Conservation (phyloP, 2,329 filamentous ascomycete species). For the Atkinsonella hypoxylon region DNA sequence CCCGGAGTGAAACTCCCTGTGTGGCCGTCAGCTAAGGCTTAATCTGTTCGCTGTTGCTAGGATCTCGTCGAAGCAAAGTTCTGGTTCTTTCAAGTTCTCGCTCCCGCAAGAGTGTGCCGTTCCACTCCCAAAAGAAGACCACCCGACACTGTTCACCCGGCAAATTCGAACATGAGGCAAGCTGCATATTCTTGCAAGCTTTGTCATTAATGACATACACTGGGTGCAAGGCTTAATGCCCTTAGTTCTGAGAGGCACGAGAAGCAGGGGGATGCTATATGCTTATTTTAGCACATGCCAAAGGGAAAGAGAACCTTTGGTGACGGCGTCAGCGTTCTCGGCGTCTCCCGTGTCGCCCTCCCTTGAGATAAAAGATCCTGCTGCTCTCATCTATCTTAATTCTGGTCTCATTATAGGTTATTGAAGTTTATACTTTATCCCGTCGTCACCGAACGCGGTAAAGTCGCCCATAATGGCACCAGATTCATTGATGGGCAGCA, state of each 20-base stretch:
- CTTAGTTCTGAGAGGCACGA: background rate
- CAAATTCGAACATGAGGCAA: background rate
- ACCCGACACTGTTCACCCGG: background rate
- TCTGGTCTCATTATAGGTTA: no score
- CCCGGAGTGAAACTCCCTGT: background rate
- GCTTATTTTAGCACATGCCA: background rate
- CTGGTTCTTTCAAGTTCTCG: background rate
- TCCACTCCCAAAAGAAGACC: background rate
- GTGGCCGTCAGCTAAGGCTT: background rate
- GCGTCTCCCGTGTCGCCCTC: background rate
- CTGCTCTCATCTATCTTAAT: no score
- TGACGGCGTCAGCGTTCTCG: background rate
- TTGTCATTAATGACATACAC: background rate
- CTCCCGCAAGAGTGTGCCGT: background rate
- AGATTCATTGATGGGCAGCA: constrained; percentile 26
- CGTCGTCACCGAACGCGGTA: background rate
- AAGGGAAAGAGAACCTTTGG: background rate
- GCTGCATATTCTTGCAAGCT: background rate
- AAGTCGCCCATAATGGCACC: constrained; percentile 9
- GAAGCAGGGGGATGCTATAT: background rate
- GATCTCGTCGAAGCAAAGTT: background rate
- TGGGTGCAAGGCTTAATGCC: background rate
- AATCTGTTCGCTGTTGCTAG: background rate
- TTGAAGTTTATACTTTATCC: no score
- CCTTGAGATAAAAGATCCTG: no score